Conservation (phyloP, 441 rosid species). For the Gossypium schwendimanii region DNA sequence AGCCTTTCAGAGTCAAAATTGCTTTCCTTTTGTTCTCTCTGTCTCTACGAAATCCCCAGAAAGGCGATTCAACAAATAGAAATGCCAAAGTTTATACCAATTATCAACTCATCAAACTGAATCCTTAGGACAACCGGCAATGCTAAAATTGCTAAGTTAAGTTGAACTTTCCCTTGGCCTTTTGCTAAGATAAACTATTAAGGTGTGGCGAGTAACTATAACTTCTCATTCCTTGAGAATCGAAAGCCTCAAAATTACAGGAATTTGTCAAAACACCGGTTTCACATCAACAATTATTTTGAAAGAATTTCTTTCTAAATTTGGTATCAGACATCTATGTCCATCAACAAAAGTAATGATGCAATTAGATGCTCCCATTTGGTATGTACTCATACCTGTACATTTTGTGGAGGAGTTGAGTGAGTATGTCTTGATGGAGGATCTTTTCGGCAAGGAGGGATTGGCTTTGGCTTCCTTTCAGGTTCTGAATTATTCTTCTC, state of each 20-base stretch:
- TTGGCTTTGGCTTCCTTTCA: slow-evolving; percentile 47
- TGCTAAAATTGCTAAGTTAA: not conserved
- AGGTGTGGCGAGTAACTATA: not conserved
- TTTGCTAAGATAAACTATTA: not conserved
- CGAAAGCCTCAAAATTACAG: not conserved
- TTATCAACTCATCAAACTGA: not conserved
- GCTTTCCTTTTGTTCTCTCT: slow-evolving; percentile 51
- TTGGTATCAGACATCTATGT: not conserved
- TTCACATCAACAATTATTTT: not conserved
- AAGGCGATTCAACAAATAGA: slow-evolving; percentile 1
- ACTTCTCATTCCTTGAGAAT: slow-evolving; percentile 1
- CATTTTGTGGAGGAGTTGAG: slow-evolving; percentile 37
- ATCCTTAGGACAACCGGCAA: not conserved
- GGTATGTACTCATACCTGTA: slow-evolving; percentile 5
- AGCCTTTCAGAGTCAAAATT: slow-evolving; percentile 55
- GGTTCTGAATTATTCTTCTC: slow-evolving; percentile 67
- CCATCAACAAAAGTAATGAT: slow-evolving; percentile 16
- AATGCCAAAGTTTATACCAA: not conserved
- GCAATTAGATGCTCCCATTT: not conserved
- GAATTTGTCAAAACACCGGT: not conserved
- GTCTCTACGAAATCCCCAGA: slow-evolving; percentile 42
- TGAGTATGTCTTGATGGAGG: slow-evolving; percentile 44
- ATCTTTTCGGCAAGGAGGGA: slow-evolving; percentile 41
- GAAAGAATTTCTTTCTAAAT: not conserved
- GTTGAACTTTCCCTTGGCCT: not conserved